These are phyloP conservation scores for Melaleuca quinquenervia DNA, from an alignment of 345 rosid genomes.

Conservation along the genomic window DNA sequence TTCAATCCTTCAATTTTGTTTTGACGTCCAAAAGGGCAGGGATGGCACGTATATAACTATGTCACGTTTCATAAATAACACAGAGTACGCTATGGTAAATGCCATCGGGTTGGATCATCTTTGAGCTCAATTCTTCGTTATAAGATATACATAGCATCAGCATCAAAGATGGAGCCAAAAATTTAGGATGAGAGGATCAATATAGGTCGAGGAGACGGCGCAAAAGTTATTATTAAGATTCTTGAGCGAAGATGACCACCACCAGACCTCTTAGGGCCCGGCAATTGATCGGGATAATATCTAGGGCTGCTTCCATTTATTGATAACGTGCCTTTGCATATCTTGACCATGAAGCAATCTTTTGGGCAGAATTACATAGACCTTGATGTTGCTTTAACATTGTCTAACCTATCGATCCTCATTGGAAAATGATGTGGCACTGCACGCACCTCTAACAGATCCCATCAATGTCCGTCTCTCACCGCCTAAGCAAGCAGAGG, in stretches of 20 bases:
- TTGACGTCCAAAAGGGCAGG: not conserved
- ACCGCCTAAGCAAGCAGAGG: not conserved
- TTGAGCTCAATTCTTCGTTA: not conserved
- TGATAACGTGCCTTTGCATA: not conserved
- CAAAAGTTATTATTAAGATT: not conserved
- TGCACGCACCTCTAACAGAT: not conserved
- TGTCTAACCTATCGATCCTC: not conserved
- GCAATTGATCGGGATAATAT: not conserved
- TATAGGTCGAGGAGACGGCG: not conserved
- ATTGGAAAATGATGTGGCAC: not conserved
- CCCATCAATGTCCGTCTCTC: not conserved
- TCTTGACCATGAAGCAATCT: conserved; percentile 2
- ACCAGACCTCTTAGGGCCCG: not conserved
- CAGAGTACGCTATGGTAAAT: not conserved
- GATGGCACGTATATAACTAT: not conserved
- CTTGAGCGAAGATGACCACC: not conserved
- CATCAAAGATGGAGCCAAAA: not conserved
- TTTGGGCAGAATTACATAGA: not conserved
- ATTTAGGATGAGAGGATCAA: not conserved
- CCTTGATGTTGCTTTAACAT: not conserved
- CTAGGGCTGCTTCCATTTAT: not conserved
- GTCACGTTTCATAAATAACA: no score
- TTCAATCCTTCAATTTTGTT: not conserved
- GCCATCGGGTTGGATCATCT: not conserved
- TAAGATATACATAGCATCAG: not conserved